Base-by-base conservation (phyloP, 208 protist species). In the Acanthamoeba divionensis region DNA sequence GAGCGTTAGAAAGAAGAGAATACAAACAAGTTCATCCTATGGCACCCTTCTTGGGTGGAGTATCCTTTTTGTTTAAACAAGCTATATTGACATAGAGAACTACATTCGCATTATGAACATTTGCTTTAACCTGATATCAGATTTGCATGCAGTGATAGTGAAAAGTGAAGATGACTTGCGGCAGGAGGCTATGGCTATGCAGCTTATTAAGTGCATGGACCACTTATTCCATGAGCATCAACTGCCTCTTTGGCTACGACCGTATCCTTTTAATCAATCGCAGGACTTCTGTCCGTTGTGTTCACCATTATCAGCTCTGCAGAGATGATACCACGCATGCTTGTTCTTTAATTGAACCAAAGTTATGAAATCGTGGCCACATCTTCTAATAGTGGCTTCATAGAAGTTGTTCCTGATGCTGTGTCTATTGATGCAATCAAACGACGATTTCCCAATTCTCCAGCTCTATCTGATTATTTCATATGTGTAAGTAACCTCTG, bases 111-210 rank as follows among this genome's bases (percentile, higher is more conserved):
- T 63, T 77, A 8, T 21, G 24, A 38, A 33, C 47, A 21, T 4
- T 0, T 24, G 31, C 0, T 45, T 69, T 36, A 48, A 10, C 44
- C 57, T n/a, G 45, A 7, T n/a, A 50, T 90, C 26, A 90, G 69
- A 33, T 33, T 90, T 33, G 75, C 69, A 50, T 63, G n/a, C n/a
- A n/a, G n/a, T n/a, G n/a, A n/a, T n/a, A n/a, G n/a, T n/a, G n/a
- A n/a, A n/a, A n/a, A n/a, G 57, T 45, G 83, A 77, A 36, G 83
- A 90, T 87, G 83, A 90, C 65, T 50, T 90, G n/a, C 83, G 83
- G 1, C 83, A 90, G 36, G 83, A 90, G 62, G 62, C 69, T 38
- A 45, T 90, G n/a, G 83, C 83, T 6, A 77, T 77, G 65, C 83
- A 90, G 65, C 57, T 90, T 21, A 90, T 90, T 33, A 77, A 77